phyloP scores from a whole-genome alignment of 2,329 filamentous ascomycete species.

The Fusarium sp. region DNA sequence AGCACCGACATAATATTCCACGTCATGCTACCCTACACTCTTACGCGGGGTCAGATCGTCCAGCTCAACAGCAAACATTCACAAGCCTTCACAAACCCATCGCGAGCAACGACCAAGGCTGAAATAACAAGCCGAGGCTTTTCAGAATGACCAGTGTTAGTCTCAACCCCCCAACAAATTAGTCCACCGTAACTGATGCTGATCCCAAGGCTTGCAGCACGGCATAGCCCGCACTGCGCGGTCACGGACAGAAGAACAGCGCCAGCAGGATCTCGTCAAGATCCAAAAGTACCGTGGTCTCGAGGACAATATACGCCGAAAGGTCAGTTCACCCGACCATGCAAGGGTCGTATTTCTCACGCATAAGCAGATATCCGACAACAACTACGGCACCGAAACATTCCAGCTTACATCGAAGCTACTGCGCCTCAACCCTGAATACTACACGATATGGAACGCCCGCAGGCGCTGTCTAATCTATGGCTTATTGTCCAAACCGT shows the following conservation, averaged over 20 bases:
- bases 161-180: not conserved
- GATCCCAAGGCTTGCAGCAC: conserved; percentile 68
- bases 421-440: conserved; percentile 82
- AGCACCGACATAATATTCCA: not conserved
- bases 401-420: conserved; percentile 78
- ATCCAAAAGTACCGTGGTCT: conserved; percentile 80
- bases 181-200: conserved; percentile 37
- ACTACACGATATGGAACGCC: conserved; percentile 92
- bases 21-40: conserved; percentile 22
- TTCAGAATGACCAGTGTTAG: conserved; percentile 41
- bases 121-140: not conserved
- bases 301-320: conserved; percentile 72
- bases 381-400: conserved; percentile 63
- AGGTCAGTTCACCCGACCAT: conserved; percentile 56
- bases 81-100: not conserved
- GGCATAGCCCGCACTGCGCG: conserved; percentile 77
- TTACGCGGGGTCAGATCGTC: conserved; percentile 5
- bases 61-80: not conserved
- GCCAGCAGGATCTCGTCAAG: conserved; percentile 75
- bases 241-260: conserved; percentile 73
- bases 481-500: conserved; percentile 65
- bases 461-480: conserved; percentile 76
- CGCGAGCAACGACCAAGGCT: not conserved
- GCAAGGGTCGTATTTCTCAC: conserved; percentile 21
- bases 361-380: conserved; percentile 49